Percentiles rank a stretch among this genome's conserved stretches.
Evolutionary conservation across 2,329 filamentous ascomycete species (phyloP).

Genomic region (Neonectria hederae): DNA sequence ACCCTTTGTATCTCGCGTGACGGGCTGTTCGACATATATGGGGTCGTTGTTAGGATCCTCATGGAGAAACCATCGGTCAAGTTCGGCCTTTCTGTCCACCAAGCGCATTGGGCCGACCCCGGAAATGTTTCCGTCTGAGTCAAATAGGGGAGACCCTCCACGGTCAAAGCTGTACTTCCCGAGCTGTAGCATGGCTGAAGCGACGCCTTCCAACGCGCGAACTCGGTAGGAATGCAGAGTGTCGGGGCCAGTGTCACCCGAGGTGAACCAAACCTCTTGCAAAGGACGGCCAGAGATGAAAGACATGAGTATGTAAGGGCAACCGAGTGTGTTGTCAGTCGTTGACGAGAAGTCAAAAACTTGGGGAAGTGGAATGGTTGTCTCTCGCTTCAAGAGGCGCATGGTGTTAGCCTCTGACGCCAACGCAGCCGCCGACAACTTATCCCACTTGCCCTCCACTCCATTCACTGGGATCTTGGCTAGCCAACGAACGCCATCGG

Average conservation of each 20-base stretch:
- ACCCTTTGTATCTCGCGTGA: background rate
- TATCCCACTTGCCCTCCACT: background rate
- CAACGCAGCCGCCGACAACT: background rate
- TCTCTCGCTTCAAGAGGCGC: conserved; percentile 11
- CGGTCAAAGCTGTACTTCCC: background rate
- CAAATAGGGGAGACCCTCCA: background rate
- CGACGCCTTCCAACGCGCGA: background rate
- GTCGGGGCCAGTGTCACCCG: background rate
- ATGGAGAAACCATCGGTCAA: conserved; percentile 7
- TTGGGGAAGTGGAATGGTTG: conserved; percentile 10
- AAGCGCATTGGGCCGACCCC: background rate
- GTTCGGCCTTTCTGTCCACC: background rate
- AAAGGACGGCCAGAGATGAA: background rate
- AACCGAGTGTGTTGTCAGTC: background rate
- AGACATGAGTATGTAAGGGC: conserved; percentile 12
- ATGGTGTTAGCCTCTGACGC: conserved; percentile 12
- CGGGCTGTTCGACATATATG: background rate
- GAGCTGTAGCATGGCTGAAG: conserved; percentile 14
- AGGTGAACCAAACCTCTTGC: conserved; percentile 10
- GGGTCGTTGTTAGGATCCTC: background rate
- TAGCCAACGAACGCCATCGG: background rate
- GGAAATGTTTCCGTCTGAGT: background rate
- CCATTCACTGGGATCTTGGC: conserved; percentile 10
- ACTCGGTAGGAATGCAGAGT: background rate
- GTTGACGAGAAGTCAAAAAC: conserved; percentile 14